phyloP scores from a whole-genome alignment of 352 stramenopile species.

The Pythium rhizo-oryzae region DNA sequence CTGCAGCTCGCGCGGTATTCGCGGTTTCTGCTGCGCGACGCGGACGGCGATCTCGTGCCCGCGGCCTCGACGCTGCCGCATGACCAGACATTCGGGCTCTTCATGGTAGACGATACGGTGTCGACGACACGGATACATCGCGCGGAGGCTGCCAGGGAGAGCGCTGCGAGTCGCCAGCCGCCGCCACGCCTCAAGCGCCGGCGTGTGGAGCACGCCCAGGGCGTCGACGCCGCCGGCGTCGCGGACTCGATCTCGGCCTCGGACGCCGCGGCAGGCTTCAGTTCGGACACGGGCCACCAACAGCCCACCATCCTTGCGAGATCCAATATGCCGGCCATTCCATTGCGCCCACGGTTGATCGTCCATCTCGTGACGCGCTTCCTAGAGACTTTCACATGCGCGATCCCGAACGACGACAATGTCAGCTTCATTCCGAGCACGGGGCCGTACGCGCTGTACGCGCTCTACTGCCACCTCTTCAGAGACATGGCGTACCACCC shows the following conservation, averaged over 20 bases:
- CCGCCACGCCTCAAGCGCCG: conserved; percentile 10
- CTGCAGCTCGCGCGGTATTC: conserved; percentile 29
- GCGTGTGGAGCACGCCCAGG: background rate
- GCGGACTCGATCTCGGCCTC: background rate
- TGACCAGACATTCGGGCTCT: conserved; percentile 36
- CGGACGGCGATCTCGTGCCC: conserved; percentile 50
- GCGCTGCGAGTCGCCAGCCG: too few relatives aligned
- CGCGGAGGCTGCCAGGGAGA: background rate
- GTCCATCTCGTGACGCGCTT: conserved; percentile 47
- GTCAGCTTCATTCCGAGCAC: conserved; percentile 59
- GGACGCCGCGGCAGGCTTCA: background rate
- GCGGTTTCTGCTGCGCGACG: conserved; percentile 48
- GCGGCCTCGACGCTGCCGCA: conserved; percentile 39
- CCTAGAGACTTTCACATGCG: conserved; percentile 49
- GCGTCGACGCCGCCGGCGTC: background rate
- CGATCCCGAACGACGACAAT: conserved; percentile 62
- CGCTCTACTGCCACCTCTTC: conserved; percentile 46
- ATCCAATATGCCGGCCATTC: too few relatives aligned
- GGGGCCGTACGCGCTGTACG: conserved; percentile 49
- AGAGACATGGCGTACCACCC: conserved; percentile 38
- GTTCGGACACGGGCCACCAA: too few relatives aligned
- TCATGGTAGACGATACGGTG: conserved; percentile 28
- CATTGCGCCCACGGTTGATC: conserved; percentile 25
- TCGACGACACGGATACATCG: background rate
- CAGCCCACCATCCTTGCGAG: too few relatives aligned